Percentiles rank a stretch among this genome's conserved stretches.
phyloP scores from a whole-genome alignment of 768 basidiomycete genomes.

The Filobasidium wieringae region DNA sequence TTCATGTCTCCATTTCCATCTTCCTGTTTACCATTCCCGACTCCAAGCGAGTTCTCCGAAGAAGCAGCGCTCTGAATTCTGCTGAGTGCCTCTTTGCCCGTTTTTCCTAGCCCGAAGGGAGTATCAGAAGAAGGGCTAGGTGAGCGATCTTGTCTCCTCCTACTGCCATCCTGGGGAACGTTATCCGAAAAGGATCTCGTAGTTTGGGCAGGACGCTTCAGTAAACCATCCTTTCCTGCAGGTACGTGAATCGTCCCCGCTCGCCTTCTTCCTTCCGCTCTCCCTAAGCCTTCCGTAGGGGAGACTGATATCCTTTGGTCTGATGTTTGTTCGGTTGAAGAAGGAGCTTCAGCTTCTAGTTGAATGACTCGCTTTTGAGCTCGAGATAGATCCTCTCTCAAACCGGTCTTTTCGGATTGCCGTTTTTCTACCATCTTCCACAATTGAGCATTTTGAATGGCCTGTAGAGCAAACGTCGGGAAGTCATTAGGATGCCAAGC shows the following conservation, averaged over 20 bases:
- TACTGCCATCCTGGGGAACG: neutral
- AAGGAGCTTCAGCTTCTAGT: neutral
- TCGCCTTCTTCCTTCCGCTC: neutral
- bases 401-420: constrained; percentile 75
- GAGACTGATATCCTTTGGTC: neutral
- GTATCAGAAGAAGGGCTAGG: neutral
- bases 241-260: neutral
- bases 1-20: neutral
- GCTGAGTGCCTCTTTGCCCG: neutral
- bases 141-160: neutral
- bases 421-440: constrained; percentile 92
- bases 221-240: neutral
- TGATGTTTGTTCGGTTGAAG: neutral
- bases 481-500: neutral
- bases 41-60: neutral
- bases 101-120: neutral
- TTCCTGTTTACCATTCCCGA: neutral
- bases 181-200: neutral
- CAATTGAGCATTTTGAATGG: constrained; percentile 73
- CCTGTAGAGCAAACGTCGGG: constrained; percentile 6
- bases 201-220: neutral
- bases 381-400: constrained; percentile 65
- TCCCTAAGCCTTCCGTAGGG: neutral
- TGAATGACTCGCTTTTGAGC: constrained; percentile 23
- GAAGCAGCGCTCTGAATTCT: neutral